Percentiles rank a stretch among this genome's conserved stretches.
phyloP scores from a whole-genome alignment of 208 protist genomes.

The Trypanosoma avium region DNA sequence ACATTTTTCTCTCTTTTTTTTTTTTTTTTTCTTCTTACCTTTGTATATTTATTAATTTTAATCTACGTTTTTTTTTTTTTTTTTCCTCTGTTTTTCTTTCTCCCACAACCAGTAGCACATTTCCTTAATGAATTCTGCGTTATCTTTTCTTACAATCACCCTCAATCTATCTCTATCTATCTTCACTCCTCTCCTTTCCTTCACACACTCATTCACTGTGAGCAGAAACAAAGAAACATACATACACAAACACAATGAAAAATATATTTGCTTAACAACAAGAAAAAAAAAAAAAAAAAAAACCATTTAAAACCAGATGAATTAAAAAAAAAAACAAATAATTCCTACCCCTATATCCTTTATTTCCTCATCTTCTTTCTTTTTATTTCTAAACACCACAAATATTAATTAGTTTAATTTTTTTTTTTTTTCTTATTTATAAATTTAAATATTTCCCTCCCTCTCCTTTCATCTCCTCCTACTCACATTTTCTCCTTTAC shows the following conservation, averaged over 20 bases:
- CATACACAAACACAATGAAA: too few relatives aligned
- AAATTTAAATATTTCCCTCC: neutral
- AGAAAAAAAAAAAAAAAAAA: conserved; percentile 4
- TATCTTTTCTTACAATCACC: too few relatives aligned
- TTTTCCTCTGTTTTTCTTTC: neutral
- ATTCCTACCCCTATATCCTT: too few relatives aligned
- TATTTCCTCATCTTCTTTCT: neutral
- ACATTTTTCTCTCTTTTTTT: neutral
- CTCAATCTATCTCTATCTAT: neutral
- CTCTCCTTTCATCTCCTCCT: neutral
- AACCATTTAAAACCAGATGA: too few relatives aligned
- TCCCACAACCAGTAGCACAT: too few relatives aligned
- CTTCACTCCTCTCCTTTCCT: too few relatives aligned
- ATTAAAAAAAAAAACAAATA: conserved; percentile 7
- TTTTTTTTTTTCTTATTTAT: neutral
- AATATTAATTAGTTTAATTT: neutral
- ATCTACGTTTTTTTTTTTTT: neutral
- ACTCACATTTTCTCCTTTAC: neutral
- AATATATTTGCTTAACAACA: too few relatives aligned
- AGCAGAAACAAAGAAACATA: too few relatives aligned
- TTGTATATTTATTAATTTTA: too few relatives aligned
- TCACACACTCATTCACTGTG: too few relatives aligned
- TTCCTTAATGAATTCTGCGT: too few relatives aligned
- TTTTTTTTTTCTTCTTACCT: too few relatives aligned
- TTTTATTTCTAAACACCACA: neutral